Base-by-base conservation (phyloP, 2,329 filamentous ascomycete species). In the Penicillium sp. region DNA sequence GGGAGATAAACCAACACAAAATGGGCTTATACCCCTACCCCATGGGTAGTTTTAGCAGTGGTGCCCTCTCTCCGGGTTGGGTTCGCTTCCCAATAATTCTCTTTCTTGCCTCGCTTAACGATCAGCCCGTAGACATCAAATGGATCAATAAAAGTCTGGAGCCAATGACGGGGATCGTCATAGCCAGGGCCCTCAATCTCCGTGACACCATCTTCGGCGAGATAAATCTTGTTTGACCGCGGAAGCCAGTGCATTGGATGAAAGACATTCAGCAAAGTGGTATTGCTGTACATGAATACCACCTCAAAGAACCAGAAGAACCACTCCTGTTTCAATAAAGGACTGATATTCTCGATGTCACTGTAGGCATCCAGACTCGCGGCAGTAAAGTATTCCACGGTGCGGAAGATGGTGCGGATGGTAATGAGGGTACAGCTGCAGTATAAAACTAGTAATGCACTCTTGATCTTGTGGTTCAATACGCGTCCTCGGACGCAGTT, bases 281-380 rank as follows among this genome's bases (percentile, higher is more conserved):
- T 75, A 53, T 78, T 78, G 43, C 70, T 53, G 17, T 76, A 72
- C 72, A 80, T 78, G 45, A 78, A 70, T 3, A 66, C 60, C 4
- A 69, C 71, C 55, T 80, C 78, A 50, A 80, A 78, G 29, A 79
- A 64, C 72, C 75, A 80, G 53, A 79, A 76, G 54, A 74, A 77
- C 58, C 71, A 71, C 49, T 81, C 77, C 43, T 76, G 69, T 37
- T 67, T 67, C 45, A 66, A 46, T 15, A 65, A 35, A 1, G 64
- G 63, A 28, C 59, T 64, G 26, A 66, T 71, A 61, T 49, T 69
- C 54, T 57, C 60, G 55, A 43, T 65, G 64, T 51, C 52, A 12
- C 35, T 67, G 60, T 61, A 69, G 66, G 52, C 53, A 33, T 60
- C 66, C 50, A 67, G 46, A 37, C 59, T 63, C 1, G 64, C 61